Evolutionary conservation across 768 basidiomycete species (phyloP).

Genomic region (Trametes cinnabarina): DNA sequence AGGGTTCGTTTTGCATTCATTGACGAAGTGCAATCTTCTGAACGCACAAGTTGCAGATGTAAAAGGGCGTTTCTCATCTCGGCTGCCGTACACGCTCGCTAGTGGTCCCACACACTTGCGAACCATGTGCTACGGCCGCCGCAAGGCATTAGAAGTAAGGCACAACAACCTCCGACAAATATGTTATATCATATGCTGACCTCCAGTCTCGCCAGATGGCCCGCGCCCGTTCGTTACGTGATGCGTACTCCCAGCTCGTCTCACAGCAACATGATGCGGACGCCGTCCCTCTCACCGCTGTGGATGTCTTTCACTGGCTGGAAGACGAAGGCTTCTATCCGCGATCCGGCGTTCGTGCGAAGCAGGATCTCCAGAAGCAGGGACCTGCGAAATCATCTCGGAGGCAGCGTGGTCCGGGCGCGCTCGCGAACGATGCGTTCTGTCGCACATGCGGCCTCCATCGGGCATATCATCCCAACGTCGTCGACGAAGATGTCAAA

Average conservation of each 20-base stretch:
- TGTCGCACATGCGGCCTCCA: conserved; percentile 27
- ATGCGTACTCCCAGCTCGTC: conserved; percentile 35
- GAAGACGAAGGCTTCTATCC: conserved; percentile 41
- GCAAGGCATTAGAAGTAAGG: conserved; percentile 49
- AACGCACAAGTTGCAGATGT: conserved; percentile 31
- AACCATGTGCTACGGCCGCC: conserved; percentile 39
- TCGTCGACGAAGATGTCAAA: conserved; percentile 6
- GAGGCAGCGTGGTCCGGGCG: conserved; percentile 1
- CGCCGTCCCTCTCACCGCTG: conserved; percentile 33
- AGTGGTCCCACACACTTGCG: conserved; percentile 35
- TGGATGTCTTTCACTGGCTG: conserved; percentile 46
- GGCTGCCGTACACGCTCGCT: conserved; percentile 40
- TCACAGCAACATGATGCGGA: conserved; percentile 21
- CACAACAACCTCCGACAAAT: neutral
- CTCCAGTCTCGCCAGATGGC: conserved; percentile 36
- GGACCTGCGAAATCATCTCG: conserved; percentile 8
- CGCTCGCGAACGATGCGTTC: conserved; percentile 12
- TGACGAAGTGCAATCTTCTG: neutral
- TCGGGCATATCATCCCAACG: conserved; percentile 18
- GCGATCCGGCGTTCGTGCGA: conserved; percentile 20
- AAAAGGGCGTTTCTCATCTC: conserved; percentile 30
- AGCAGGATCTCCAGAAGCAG: conserved; percentile 11
- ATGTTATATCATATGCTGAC: neutral
- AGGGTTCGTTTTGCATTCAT: conserved; percentile 29
- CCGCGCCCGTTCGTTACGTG: conserved; percentile 41